phyloP scores from a whole-genome alignment of 1,139 yeast species.

The Kodamaea derodonti region DNA sequence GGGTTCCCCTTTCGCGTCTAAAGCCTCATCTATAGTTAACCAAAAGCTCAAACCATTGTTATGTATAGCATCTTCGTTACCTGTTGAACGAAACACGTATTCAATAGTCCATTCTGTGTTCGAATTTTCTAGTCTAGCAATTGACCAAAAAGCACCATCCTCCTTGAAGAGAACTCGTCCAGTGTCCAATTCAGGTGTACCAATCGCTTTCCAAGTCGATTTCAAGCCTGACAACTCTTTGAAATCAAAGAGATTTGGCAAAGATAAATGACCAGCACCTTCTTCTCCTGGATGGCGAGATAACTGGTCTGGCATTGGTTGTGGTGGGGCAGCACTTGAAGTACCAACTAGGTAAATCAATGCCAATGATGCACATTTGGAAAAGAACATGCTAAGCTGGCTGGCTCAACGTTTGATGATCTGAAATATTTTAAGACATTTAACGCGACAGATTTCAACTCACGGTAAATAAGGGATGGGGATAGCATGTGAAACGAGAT shows the following conservation, averaged over 20 bases:
- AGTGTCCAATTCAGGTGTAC: constrained; percentile 29
- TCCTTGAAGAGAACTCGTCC: constrained; percentile 40
- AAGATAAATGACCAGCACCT: constrained; percentile 25
- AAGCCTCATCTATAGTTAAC: constrained; percentile 31
- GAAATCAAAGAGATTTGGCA: constrained; percentile 31
- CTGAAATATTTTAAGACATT: not conserved
- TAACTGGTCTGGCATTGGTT: not conserved
- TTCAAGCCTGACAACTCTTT: constrained; percentile 20
- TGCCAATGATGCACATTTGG: not conserved
- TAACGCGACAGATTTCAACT: too few relatives aligned
- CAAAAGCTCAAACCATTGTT: constrained; percentile 53
- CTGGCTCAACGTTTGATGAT: not conserved
- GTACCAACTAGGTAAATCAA: not conserved
- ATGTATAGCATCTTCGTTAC: constrained; percentile 26
- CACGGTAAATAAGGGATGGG: too few relatives aligned
- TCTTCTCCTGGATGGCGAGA: constrained; percentile 2
- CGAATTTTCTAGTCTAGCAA: constrained; percentile 24
- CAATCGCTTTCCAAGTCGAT: constrained; percentile 27
- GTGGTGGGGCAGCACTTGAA: not conserved
- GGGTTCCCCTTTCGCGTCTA: constrained; percentile 46
- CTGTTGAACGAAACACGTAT: constrained; percentile 56
- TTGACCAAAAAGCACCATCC: constrained; percentile 39
- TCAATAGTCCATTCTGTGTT: constrained; percentile 57
- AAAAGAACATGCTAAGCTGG: not conserved
- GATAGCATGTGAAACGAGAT: too few relatives aligned